Percentiles rank a stretch among this genome's conserved stretches.
These are phyloP conservation scores for Rhizophagus clarus DNA, from an alignment of 192 early-diverging fungal species.

Conservation along the genomic window DNA sequence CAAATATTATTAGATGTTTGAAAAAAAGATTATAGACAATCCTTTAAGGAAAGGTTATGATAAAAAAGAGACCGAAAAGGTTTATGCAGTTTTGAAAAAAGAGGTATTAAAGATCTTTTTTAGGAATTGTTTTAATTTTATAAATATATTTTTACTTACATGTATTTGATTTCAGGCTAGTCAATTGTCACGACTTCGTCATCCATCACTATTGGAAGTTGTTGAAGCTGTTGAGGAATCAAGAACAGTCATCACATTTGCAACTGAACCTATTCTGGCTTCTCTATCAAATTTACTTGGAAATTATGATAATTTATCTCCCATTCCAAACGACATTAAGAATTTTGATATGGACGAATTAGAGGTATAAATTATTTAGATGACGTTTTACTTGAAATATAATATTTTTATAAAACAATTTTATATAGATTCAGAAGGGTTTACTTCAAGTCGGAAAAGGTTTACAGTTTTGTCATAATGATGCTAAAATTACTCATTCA, in stretches of 20 bases:
- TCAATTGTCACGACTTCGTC: constrained; percentile 72
- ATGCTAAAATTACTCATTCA: constrained; percentile 74
- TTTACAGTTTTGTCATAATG: constrained; percentile 75
- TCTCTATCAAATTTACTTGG: constrained; percentile 66
- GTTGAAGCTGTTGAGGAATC: constrained; percentile 74
- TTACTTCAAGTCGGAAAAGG: constrained; percentile 71
- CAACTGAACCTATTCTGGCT: constrained; percentile 70
- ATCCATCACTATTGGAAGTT: constrained; percentile 76
- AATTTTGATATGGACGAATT: constrained; percentile 76
- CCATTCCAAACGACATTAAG: constrained; percentile 45
- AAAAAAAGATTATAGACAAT: constrained; percentile 67
- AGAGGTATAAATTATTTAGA: constrained; percentile 46
- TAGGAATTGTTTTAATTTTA: background rate
- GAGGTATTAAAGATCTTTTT: constrained; percentile 63
- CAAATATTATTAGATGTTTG: constrained; percentile 57
- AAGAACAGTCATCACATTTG: constrained; percentile 69
- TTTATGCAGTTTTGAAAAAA: constrained; percentile 59
- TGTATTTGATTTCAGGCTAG: constrained; percentile 42
- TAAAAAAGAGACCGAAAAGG: constrained; percentile 47
- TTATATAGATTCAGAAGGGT: constrained; percentile 71
- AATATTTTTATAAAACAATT: background rate
- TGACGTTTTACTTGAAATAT: background rate
- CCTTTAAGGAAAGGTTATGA: constrained; percentile 14
- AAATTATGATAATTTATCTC: constrained; percentile 50
- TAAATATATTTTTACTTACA: background rate